These are phyloP conservation scores for Tephrocybe sp. DNA, from an alignment of 768 basidiomycete species.

Conservation along the genomic window DNA sequence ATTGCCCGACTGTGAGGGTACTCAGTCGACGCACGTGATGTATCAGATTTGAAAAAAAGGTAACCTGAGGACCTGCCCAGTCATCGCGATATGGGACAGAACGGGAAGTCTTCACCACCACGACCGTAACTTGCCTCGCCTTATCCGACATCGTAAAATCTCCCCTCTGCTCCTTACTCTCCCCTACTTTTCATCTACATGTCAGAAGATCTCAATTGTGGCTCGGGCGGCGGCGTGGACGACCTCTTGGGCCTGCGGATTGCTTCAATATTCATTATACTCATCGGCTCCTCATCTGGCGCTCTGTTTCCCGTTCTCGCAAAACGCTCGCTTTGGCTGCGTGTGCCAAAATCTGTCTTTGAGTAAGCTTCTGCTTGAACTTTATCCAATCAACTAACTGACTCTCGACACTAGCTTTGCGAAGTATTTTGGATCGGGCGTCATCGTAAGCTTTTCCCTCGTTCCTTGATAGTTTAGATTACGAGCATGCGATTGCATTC, in stretches of 20 bases:
- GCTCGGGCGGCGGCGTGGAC: slow-evolving; percentile 49
- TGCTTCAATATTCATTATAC: slow-evolving; percentile 73
- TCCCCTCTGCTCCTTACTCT: no score
- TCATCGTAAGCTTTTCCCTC: slow-evolving; percentile 55
- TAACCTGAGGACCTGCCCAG: no score
- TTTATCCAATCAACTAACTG: background rate
- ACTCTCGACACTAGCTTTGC: slow-evolving; percentile 52
- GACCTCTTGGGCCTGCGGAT: slow-evolving; percentile 54
- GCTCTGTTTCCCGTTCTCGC: slow-evolving; percentile 74
- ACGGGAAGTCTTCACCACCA: no score
- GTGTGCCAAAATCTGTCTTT: slow-evolving; percentile 59
- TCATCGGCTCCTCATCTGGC: slow-evolving; percentile 55
- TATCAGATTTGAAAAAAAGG: no score
- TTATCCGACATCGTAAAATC: no score
- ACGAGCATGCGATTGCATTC: background rate
- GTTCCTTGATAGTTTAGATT: slow-evolving; percentile 2
- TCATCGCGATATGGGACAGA: no score
- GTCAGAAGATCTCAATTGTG: slow-evolving; percentile 38
- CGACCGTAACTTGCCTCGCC: no score
- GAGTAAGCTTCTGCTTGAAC: slow-evolving; percentile 47
- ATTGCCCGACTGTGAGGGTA: no score
- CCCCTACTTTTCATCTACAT: background rate
- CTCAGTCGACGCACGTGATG: no score
- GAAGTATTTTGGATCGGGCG: slow-evolving; percentile 89
- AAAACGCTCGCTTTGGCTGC: slow-evolving; percentile 45